Conservation (phyloP, 306 rosid species). For the Trifolium dubium region DNA sequence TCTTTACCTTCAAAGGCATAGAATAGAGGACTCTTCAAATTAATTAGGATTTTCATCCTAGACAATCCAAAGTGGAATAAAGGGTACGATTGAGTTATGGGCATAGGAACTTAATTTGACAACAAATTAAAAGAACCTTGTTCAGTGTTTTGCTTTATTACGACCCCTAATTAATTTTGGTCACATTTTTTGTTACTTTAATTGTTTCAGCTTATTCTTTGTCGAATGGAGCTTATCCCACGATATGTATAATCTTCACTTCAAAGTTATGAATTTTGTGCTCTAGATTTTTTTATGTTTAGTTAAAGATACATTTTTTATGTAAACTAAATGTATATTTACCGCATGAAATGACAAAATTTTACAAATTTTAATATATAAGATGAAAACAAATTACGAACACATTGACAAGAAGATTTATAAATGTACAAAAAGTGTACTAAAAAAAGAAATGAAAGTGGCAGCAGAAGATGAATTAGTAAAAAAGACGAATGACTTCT, state of each 20-base stretch:
- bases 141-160: neutral
- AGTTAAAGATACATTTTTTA: neutral
- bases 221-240: slow-evolving; percentile 16
- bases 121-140: neutral
- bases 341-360: no score
- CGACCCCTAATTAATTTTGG: neutral
- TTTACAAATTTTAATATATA: no score
- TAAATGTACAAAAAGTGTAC: neutral
- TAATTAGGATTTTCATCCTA: slow-evolving; percentile 4
- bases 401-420: no score
- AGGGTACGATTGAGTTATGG: slow-evolving; percentile 24
- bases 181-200: slow-evolving; percentile 10
- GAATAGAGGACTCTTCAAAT: slow-evolving; percentile 28
- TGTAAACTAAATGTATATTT: neutral
- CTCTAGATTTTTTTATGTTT: neutral
- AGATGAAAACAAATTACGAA: no score
- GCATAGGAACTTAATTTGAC: slow-evolving; percentile 5
- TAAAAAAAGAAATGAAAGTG: neutral
- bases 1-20: slow-evolving; percentile 1
- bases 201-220: neutral
- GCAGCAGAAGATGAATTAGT: neutral
- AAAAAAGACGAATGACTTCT: neutral
- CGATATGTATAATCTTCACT: neutral
- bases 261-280: neutral
- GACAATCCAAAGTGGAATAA: slow-evolving; percentile 37